Base-by-base conservation (phyloP, 2,329 filamentous ascomycete genomes). In the Beauveria caledonica region DNA sequence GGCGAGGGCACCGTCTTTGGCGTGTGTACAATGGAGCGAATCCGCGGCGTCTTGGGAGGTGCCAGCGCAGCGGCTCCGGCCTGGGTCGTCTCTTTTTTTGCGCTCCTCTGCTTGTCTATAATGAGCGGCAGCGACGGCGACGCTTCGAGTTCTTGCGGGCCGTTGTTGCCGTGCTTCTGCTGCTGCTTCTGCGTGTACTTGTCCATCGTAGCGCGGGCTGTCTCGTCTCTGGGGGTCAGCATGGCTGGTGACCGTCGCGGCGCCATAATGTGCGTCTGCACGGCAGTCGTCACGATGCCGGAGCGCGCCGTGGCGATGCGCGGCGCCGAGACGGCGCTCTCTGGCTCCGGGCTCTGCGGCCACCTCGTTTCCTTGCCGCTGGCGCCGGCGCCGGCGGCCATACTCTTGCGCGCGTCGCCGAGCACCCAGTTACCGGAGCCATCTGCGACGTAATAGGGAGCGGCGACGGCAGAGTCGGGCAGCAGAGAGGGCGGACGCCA, bases 351-450 rank as follows among this genome's bases (percentile, higher is more conserved):
- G 39, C 39, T 60, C 33, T 23, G 44, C 27, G 56, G 45, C 27
- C 33, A 13, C 13, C 13, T 52, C n/a, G 29, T 25, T 61, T 15
- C 11, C 27, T 49, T 25, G 48, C 15, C 10, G 27, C 53, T 67
- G 13, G 44, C 21, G 15, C 25, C 48, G 25, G 48, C 48, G 48
- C 48, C 63, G 40, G 65, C 64, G 19, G 66, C 13, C 33, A 36
- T 65, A 40, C 69, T 69, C 48, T 70, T 70, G 33, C 10, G 25
- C 5, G 72, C 64, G 62, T 76, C 77, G 40, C 74, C 74, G 8
- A 82, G 71, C 17, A 80, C 74, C 81, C 81, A 83, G 66, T 83
- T 83, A 1, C 80, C 78, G 64, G 74, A 73, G 66, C 74, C 77
- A 66, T 84, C 80, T 39, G 80, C 76, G 51, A 82, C 74, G 64